A percentile compares a stretch with the other conserved stretches of the same genome.
phyloP scores from a whole-genome alignment of 331 rosid species.

The Quercus phellos region DNA sequence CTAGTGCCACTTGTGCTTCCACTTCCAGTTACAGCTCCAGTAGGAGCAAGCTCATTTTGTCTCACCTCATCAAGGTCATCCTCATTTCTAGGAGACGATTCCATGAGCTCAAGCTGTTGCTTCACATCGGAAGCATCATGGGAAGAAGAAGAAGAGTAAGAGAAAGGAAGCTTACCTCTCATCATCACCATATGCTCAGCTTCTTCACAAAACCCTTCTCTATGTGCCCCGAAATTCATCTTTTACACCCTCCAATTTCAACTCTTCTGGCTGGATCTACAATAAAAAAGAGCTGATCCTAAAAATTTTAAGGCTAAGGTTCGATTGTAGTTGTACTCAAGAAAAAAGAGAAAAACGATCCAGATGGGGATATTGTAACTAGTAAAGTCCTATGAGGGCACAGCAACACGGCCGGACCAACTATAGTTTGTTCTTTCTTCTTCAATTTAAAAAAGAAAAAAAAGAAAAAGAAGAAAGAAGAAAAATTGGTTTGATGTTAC shows the following conservation, averaged over 20 bases:
- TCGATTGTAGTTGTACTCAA: too few species aligned
- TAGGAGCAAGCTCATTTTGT: not conserved
- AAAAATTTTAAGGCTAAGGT: too few species aligned
- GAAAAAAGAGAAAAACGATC: too few species aligned
- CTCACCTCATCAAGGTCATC: not conserved
- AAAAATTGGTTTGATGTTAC: not conserved
- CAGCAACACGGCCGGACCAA: not conserved
- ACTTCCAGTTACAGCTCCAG: not conserved
- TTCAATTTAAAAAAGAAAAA: too few species aligned
- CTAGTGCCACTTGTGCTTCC: too few species aligned
- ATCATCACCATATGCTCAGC: slow-evolving; percentile 39
- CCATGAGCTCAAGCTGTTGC: slow-evolving; percentile 37
- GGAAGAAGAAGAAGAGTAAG: slow-evolving; percentile 10
- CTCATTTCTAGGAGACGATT: slow-evolving; percentile 33
- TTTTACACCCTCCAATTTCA: slow-evolving; percentile 10
- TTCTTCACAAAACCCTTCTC: slow-evolving; percentile 40
- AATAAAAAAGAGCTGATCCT: not conserved
- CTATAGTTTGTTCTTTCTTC: not conserved
- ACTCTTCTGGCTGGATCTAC: slow-evolving; percentile 27
- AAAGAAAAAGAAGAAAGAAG: too few species aligned
- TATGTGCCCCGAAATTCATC: slow-evolving; percentile 52
- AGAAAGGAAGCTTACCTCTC: slow-evolving; percentile 33
- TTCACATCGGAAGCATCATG: slow-evolving; percentile 1
- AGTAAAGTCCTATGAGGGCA: not conserved
- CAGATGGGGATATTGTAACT: too few species aligned